Evolutionary conservation across 176 grass and related monocot genomes (phyloP), one percentile per base, ranked within the genome.

Genomic region (Thinopyrum elongatum): DNA sequence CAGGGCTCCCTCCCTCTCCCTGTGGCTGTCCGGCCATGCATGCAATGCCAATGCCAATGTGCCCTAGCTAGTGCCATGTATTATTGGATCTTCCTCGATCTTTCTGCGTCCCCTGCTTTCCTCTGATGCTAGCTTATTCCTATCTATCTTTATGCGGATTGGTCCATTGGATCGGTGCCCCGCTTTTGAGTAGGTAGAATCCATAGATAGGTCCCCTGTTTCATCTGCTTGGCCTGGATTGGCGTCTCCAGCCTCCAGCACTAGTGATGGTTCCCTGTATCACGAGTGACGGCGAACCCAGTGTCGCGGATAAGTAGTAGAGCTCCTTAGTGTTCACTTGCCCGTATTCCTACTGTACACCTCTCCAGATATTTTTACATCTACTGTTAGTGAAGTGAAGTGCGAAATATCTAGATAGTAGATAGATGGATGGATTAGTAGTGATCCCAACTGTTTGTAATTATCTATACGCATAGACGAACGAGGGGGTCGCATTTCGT

Each of bases 381-480:
- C 17, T 4, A 84, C 85, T 80, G 47, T 80, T 83, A 8, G 26
- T 74, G 58, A 77, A 3, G 27, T 79, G 58, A 70, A 83, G 87
- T 78, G 47, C 19, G 36, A 22, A 72, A 72, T 83, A 87, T 83
- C 84, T 79, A 15, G 7, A 53, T 53, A 53, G 49, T 49, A 17
- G 4, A 6, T 42, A 10, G 39, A 46, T 53, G 2, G 49, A 51
- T 28, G 19, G 55, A 51, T 28, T 3, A 87, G 74, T 75, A 87
- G 89, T 90, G 89, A 84, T 34, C 80, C 28, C 10, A 83, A 90
- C 89, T 90, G 85, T 90, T 76, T 19, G 42, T 30, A 76, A 80
- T 58, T 69, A 83, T 83, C 39, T 66, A 83, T 84, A 83, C 74
- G 21, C 69, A 67, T 73, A 10, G 16, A 79, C 72, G 6, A 21